These are phyloP conservation scores for Sordariomycetes sp. DNA, from an alignment of 2,329 filamentous ascomycete species.

Conservation along the genomic window DNA sequence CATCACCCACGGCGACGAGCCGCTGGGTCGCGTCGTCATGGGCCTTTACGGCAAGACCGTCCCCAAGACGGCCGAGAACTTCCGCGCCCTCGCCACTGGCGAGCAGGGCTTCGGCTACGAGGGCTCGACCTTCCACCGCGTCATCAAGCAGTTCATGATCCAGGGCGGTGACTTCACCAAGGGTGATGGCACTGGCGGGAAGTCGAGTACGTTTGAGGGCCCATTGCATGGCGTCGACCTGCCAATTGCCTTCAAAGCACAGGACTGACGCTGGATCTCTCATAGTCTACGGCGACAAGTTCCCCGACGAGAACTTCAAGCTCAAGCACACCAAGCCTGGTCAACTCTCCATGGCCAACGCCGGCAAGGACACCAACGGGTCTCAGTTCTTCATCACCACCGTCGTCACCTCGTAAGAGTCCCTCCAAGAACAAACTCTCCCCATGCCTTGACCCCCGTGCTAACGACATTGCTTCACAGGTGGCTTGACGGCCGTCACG, in stretches of 20 bases:
- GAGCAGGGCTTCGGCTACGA: slow-evolving; percentile 81
- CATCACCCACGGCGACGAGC: slow-evolving; percentile 64
- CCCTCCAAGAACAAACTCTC: background rate
- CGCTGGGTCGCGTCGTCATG: slow-evolving; percentile 64
- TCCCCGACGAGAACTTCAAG: slow-evolving; percentile 91
- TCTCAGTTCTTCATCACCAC: slow-evolving; percentile 91
- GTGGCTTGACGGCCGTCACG: slow-evolving; percentile 76
- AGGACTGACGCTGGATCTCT: background rate
- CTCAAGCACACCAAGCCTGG: slow-evolving; percentile 83
- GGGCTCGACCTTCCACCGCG: slow-evolving; percentile 76
- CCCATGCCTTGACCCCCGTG: background rate
- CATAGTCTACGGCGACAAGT: slow-evolving; percentile 72
- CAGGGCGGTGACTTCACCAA: slow-evolving; percentile 84
- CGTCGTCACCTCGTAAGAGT: slow-evolving; percentile 59
- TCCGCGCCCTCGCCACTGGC: slow-evolving; percentile 70
- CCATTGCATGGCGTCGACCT: background rate
- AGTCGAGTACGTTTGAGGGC: slow-evolving; percentile 56
- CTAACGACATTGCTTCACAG: slow-evolving; percentile 22
- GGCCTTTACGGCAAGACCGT: slow-evolving; percentile 84
- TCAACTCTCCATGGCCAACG: slow-evolving; percentile 76
- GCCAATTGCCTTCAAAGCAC: background rate
- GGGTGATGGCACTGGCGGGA: slow-evolving; percentile 72
- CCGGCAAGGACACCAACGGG: slow-evolving; percentile 77
- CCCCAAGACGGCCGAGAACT: slow-evolving; percentile 65
- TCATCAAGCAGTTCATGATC: slow-evolving; percentile 88